These are phyloP conservation scores for Agrostemma githago DNA, from an alignment of 148 eudicot genomes.

Conservation along the genomic window DNA sequence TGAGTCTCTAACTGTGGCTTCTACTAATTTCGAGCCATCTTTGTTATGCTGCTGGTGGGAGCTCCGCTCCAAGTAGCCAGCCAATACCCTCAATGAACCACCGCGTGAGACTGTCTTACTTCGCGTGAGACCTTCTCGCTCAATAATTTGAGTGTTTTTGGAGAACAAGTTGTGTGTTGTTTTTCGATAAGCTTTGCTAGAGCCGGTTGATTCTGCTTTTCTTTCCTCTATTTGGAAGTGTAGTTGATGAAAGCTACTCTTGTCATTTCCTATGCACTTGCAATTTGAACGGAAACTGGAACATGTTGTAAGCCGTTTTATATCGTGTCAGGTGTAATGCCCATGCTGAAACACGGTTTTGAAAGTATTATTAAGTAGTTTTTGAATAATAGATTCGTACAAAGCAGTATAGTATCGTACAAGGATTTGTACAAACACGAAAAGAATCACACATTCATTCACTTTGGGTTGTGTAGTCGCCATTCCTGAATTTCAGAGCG, in stretches of 20 bases:
- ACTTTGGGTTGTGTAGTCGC: constrained; percentile 31
- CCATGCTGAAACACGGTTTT: no score
- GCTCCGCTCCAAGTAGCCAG: constrained; percentile 4
- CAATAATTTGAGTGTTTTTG: background rate
- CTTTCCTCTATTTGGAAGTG: constrained; percentile 4
- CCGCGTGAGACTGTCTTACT: no score
- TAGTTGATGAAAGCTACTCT: background rate
- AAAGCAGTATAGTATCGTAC: no score
- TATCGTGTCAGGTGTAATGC: no score
- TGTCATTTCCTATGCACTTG: background rate
- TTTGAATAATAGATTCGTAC: no score
- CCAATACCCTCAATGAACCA: background rate
- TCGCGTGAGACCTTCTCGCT: background rate
- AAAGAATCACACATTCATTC: no score
- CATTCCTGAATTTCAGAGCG: constrained; percentile 87
- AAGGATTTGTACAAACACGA: no score
- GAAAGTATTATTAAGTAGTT: no score
- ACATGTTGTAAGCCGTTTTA: background rate
- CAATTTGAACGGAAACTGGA: background rate
- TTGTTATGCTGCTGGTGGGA: constrained; percentile 8
- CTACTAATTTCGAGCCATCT: background rate
- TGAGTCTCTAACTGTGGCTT: background rate
- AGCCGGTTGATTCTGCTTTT: constrained; percentile 3
- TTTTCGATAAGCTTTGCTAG: background rate
- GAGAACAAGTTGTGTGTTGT: constrained; percentile 4